Conservation (phyloP, 495 filamentous ascomycete species). For the Penicillium coffeae region DNA sequence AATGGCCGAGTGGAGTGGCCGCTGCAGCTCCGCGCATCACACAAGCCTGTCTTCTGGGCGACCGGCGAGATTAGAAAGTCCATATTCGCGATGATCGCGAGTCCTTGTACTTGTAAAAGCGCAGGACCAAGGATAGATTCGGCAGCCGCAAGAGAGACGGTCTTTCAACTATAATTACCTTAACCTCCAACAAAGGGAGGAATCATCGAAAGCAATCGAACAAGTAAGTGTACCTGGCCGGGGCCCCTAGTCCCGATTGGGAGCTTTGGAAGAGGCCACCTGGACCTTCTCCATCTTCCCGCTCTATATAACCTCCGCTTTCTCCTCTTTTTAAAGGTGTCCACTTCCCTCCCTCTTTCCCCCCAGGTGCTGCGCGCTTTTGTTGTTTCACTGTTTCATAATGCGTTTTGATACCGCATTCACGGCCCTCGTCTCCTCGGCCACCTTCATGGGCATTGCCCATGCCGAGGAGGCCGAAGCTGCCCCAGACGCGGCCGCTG, state of each 20-base stretch:
- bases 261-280: slow-evolving; percentile 43
- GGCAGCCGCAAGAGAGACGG: too few relatives aligned
- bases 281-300: slow-evolving; percentile 27
- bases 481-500: slow-evolving; percentile 52
- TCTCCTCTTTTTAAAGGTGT: slow-evolving; percentile 22
- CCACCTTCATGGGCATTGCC: slow-evolving; percentile 66
- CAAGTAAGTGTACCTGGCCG: slow-evolving; percentile 12
- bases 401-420: slow-evolving; percentile 75
- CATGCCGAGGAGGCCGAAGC: slow-evolving; percentile 69
- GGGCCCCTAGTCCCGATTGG: slow-evolving; percentile 33
- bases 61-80: too few relatives aligned
- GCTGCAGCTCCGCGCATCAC: slow-evolving; percentile 12
- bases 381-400: slow-evolving; percentile 40
- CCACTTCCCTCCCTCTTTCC: slow-evolving; percentile 17
- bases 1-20: slow-evolving; percentile 6
- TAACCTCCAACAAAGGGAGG: too few relatives aligned
- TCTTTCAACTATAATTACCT: too few relatives aligned
- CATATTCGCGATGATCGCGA: too few relatives aligned
- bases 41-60: slow-evolving; percentile 1
- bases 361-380: slow-evolving; percentile 14
- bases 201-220: slow-evolving; percentile 23
- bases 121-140: too few relatives aligned
- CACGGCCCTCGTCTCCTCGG: slow-evolving; percentile 63
- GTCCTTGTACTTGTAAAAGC: too few relatives aligned
- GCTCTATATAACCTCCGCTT: slow-evolving; percentile 35